phyloP scores from a whole-genome alignment of 2,329 filamentous ascomycete genomes.

The Neonectria magnoliae region DNA sequence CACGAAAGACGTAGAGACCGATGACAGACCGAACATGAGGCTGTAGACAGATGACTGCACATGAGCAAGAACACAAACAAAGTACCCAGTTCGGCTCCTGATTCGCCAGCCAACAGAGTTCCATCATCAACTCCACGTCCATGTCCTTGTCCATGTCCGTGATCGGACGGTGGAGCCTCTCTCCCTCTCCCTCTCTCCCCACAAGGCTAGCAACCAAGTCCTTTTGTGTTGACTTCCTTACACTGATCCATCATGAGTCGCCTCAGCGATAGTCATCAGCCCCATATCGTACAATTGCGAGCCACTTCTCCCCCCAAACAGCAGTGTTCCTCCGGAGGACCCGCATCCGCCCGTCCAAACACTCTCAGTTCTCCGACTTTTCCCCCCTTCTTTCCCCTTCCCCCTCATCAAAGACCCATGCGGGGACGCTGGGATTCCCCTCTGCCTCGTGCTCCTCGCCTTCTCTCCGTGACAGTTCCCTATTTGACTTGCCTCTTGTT shows the following conservation, averaged over 20 bases:
- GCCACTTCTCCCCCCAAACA: neutral
- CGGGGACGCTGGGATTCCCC: conserved; percentile 9
- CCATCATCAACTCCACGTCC: neutral
- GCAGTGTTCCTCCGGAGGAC: neutral
- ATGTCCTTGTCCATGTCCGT: neutral
- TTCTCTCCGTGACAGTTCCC: no score
- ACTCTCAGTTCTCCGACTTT: neutral
- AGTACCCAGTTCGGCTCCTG: neutral
- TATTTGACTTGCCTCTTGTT: neutral
- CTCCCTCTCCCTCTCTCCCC: neutral
- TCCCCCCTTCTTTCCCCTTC: no score
- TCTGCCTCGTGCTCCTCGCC: neutral
- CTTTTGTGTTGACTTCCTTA: neutral
- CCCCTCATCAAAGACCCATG: conserved; percentile 5
- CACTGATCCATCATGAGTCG: neutral
- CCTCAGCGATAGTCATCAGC: neutral
- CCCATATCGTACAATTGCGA: neutral
- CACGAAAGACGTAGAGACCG: neutral
- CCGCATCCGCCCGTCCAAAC: neutral
- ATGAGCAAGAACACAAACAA: neutral
- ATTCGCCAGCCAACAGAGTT: neutral
- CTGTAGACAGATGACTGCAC: no score
- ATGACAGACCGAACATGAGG: neutral
- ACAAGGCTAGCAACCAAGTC: neutral
- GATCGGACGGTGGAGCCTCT: neutral